These are phyloP conservation scores for Skeletonema marinoi DNA, from an alignment of 108 stramenopile species.

Conservation along the genomic window DNA sequence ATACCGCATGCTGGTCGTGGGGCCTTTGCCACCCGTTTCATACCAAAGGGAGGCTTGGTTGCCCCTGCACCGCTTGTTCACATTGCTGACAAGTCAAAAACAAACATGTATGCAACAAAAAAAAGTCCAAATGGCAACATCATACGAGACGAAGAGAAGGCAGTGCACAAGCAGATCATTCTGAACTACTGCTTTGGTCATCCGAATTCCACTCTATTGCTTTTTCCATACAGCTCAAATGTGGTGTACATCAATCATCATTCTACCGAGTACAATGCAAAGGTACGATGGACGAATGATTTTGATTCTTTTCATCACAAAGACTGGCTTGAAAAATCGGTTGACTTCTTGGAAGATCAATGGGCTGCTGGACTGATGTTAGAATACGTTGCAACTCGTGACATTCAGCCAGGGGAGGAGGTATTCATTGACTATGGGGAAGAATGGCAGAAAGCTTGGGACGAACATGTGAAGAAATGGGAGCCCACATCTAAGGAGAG, in stretches of 20 bases:
- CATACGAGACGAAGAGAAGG: conserved; percentile 30
- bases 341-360: conserved; percentile 53
- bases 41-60: conserved; percentile 61
- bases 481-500: conserved; percentile 19
- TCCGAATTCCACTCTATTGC: conserved; percentile 64
- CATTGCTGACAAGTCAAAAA: conserved; percentile 50
- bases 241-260: conserved; percentile 76
- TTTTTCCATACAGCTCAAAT: conserved; percentile 75
- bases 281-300: conserved; percentile 66
- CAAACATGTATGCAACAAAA: conserved; percentile 47
- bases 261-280: conserved; percentile 60
- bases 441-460: conserved; percentile 67
- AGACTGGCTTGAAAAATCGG: conserved; percentile 65
- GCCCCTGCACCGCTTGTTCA: conserved; percentile 72
- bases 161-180: conserved; percentile 60
- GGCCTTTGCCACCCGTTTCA: conserved; percentile 73
- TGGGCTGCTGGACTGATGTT: conserved; percentile 60
- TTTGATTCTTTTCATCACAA: conserved; percentile 53
- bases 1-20: conserved; percentile 79
- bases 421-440: conserved; percentile 63
- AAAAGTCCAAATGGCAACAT: conserved; percentile 35
- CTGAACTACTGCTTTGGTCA: conserved; percentile 86
- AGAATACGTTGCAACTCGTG: conserved; percentile 54
- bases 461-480: conserved; percentile 55
- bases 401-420: conserved; percentile 73